A percentile compares a stretch with the other conserved stretches of the same genome.
phyloP scores from a whole-genome alignment of 352 stramenopile genomes.

The Pythium coloratum region DNA sequence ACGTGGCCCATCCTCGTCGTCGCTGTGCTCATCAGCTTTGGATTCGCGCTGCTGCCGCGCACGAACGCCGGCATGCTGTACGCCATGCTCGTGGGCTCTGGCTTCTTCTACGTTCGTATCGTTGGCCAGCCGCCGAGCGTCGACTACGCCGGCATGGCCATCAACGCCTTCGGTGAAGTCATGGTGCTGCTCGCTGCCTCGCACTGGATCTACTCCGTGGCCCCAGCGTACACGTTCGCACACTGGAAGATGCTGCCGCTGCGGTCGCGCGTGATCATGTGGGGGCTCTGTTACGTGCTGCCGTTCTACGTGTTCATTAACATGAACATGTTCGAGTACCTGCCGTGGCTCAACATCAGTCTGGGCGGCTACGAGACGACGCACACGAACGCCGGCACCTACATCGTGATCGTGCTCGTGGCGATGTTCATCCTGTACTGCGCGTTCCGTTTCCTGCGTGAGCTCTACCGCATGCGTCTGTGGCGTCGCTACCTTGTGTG shows the following conservation, averaged over 20 bases:
- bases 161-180: constrained; percentile 58
- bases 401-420: constrained; percentile 51
- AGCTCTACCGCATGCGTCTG: constrained; percentile 40
- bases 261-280: constrained; percentile 47
- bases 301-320: constrained; percentile 75
- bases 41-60: constrained; percentile 52
- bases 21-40: constrained; percentile 36
- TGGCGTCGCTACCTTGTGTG: constrained; percentile 40
- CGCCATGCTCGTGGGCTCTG: constrained; percentile 54
- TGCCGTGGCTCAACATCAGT: constrained; percentile 75
- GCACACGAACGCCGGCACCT: constrained; percentile 53
- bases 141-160: constrained; percentile 53
- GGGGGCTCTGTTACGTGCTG: constrained; percentile 60
- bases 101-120: constrained; percentile 73
- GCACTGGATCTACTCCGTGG: constrained; percentile 43
- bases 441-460: constrained; percentile 38
- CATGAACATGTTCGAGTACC: constrained; percentile 70
- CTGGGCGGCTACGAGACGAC: constrained; percentile 61
- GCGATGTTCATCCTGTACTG: constrained; percentile 34
- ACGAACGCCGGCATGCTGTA: constrained; percentile 48
- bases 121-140: constrained; percentile 59
- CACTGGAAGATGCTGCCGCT: constrained; percentile 37
- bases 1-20: constrained; percentile 68
- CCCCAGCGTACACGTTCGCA: constrained; percentile 45
- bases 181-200: constrained; percentile 61